These are phyloP conservation scores for Phialocephala subalpina DNA, from an alignment of 2,329 filamentous ascomycete genomes.

Conservation along the genomic window DNA sequence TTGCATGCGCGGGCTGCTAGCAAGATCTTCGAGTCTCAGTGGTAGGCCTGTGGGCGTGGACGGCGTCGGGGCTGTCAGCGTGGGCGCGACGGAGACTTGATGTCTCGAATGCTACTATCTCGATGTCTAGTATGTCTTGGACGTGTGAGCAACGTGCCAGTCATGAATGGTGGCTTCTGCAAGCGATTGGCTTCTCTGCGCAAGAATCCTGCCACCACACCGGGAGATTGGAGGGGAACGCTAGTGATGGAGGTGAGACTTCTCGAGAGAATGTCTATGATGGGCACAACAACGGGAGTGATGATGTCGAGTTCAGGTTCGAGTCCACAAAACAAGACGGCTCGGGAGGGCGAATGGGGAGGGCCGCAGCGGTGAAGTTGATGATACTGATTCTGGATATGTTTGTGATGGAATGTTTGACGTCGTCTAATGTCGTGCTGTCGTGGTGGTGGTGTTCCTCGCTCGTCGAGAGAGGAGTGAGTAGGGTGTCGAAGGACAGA, in stretches of 20 bases:
- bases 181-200: constrained; percentile 8
- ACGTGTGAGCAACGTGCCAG: not conserved
- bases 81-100: constrained; percentile 3
- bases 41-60: not conserved
- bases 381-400: not conserved
- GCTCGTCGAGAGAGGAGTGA: not conserved
- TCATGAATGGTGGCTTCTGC: not conserved
- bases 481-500: not conserved
- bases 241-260: constrained; percentile 18
- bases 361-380: constrained; percentile 3
- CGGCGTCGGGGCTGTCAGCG: not conserved
- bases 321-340: not conserved
- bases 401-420: constrained; percentile 9
- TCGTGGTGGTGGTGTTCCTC: not conserved
- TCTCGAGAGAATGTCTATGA: constrained; percentile 2
- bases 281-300: not conserved
- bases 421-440: not conserved
- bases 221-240: constrained; percentile 17
- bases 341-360: not conserved
- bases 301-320: not conserved
- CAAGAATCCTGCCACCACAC: not conserved
- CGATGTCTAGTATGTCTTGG: not conserved
- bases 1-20: constrained; percentile 9
- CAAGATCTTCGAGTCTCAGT: constrained; percentile 12
- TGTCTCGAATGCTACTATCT: constrained; percentile 3